phyloP scores from a whole-genome alignment of 352 stramenopile genomes.

The Globisporangium alternatum region DNA sequence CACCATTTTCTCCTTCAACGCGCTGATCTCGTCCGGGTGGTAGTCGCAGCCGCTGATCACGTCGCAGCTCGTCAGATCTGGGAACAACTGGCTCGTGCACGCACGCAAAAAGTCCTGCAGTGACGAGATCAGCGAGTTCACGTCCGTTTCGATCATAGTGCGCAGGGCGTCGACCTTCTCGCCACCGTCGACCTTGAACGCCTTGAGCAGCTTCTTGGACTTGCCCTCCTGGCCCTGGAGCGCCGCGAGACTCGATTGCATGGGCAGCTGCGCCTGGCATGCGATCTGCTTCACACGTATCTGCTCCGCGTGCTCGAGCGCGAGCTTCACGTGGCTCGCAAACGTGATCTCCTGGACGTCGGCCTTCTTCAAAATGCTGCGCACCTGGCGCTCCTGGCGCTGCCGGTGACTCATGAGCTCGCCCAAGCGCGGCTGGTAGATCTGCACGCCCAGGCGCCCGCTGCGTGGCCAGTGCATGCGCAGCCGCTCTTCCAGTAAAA shows the following conservation, averaged over 20 bases:
- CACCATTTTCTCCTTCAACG: constrained; percentile 36
- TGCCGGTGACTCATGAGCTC: constrained; percentile 82
- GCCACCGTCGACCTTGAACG: constrained; percentile 35
- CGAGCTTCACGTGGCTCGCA: constrained; percentile 23
- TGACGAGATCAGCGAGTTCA: constrained; percentile 27
- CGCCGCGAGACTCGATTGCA: constrained; percentile 70
- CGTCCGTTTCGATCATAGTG: constrained; percentile 29
- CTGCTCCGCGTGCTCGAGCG: constrained; percentile 31
- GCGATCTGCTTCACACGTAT: constrained; percentile 43
- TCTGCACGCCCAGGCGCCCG: constrained; percentile 80
- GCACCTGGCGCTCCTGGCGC: constrained; percentile 64
- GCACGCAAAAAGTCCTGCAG: constrained; percentile 53
- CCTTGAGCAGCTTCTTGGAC: constrained; percentile 61
- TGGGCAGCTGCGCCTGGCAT: constrained; percentile 61
- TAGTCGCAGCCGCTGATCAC: constrained; percentile 84
- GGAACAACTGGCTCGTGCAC: constrained; percentile 55
- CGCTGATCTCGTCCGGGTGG: constrained; percentile 66
- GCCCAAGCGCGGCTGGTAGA: constrained; percentile 78
- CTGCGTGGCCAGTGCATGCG: constrained; percentile 88
- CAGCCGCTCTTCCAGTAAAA: constrained; percentile 80
- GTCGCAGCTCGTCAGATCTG: constrained; percentile 54
- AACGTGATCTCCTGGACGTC: constrained; percentile 54
- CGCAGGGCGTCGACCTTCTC: constrained; percentile 27
- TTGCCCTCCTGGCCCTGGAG: constrained; percentile 85
- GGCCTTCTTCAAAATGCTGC: constrained; percentile 50